Evolutionary conservation across 306 rosid species (phyloP).

Genomic region (Geum urbanum): DNA sequence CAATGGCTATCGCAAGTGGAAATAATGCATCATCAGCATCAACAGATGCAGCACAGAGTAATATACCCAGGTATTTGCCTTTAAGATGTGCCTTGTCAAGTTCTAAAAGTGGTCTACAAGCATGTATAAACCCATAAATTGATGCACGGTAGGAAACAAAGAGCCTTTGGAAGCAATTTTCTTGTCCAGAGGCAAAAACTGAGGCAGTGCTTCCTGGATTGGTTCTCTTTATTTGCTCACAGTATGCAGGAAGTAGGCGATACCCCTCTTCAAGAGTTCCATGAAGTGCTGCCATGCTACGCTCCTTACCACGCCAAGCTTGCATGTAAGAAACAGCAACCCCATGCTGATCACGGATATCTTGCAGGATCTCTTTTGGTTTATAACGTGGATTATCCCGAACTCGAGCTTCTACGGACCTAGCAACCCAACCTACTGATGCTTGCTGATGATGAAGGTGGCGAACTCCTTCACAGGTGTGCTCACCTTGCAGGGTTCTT

Average conservation of each 20-base stretch:
- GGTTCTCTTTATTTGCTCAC: slow-evolving; percentile 84
- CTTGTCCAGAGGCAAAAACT: slow-evolving; percentile 90
- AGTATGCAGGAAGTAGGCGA: slow-evolving; percentile 83
- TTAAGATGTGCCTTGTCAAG: slow-evolving; percentile 87
- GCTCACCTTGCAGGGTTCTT: slow-evolving; percentile 85
- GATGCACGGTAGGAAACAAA: slow-evolving; percentile 86
- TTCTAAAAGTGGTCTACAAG: slow-evolving; percentile 96
- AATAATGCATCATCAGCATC: slow-evolving; percentile 89
- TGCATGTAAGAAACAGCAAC: slow-evolving; percentile 99
- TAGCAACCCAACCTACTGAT: slow-evolving; percentile 99
- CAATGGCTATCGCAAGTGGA: slow-evolving; percentile 88
- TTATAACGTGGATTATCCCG: slow-evolving; percentile 94
- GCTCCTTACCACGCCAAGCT: slow-evolving; percentile 99
- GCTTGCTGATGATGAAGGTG: slow-evolving; percentile 99
- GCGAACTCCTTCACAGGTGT: slow-evolving; percentile 93
- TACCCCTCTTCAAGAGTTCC: slow-evolving; percentile 98
- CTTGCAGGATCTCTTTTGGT: slow-evolving; percentile 91
- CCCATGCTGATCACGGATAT: slow-evolving; percentile 96
- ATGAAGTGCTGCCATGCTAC: slow-evolving; percentile 99
- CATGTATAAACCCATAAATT: slow-evolving; percentile 89
- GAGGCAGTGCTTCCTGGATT: slow-evolving; percentile 96
- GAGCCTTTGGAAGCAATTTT: slow-evolving; percentile 80
- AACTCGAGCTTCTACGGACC: slow-evolving; percentile 91
- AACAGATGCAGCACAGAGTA: slow-evolving; percentile 88
- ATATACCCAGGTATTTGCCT: slow-evolving; percentile 81